Conservation (phyloP, 2,329 filamentous ascomycete species). For the Pseudocercospora cruenta region DNA sequence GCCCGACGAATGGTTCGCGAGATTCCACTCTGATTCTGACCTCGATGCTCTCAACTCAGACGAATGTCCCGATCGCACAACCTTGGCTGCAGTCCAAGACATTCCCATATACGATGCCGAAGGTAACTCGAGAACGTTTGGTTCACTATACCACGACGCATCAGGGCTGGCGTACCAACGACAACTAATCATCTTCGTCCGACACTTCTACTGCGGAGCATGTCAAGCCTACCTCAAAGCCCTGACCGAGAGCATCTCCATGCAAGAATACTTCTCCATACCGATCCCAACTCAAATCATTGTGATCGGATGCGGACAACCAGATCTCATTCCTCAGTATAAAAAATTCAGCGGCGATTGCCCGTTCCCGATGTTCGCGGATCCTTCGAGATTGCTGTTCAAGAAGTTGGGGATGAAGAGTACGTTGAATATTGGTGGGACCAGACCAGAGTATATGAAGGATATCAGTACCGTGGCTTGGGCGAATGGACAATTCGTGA, state of each 20-base stretch:
- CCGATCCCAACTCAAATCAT: conserved; percentile 42
- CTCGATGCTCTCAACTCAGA: conserved; percentile 35
- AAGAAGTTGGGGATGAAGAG: conserved; percentile 42
- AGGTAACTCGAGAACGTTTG: conserved; percentile 64
- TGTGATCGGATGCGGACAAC: conserved; percentile 44
- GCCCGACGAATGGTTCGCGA: conserved; percentile 41
- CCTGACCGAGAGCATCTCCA: conserved; percentile 39
- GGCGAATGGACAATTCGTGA: conserved; percentile 38
- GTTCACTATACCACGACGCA: conserved; percentile 61
- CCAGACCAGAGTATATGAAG: conserved; percentile 43
- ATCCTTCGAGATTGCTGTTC: conserved; percentile 41
- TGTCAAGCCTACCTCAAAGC: conserved; percentile 45
- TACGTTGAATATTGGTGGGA: conserved; percentile 38
- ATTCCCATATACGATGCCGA: conserved; percentile 62
- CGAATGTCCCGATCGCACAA: conserved; percentile 39
- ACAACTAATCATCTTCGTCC: conserved; percentile 46
- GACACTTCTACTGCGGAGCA: conserved; percentile 48
- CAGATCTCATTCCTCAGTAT: conserved; percentile 43
- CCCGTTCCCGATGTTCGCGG: conserved; percentile 44
- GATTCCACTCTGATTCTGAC: conserved; percentile 38
- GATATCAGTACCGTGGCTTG: conserved; percentile 38
- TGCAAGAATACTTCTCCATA: conserved; percentile 42
- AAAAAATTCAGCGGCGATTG: conserved; percentile 39
- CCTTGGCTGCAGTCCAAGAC: conserved; percentile 38
- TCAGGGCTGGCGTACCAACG: conserved; percentile 42